These are phyloP conservation scores for Panicum miliaceum DNA, from an alignment of 176 grass and related monocot genomes.

Conservation along the genomic window DNA sequence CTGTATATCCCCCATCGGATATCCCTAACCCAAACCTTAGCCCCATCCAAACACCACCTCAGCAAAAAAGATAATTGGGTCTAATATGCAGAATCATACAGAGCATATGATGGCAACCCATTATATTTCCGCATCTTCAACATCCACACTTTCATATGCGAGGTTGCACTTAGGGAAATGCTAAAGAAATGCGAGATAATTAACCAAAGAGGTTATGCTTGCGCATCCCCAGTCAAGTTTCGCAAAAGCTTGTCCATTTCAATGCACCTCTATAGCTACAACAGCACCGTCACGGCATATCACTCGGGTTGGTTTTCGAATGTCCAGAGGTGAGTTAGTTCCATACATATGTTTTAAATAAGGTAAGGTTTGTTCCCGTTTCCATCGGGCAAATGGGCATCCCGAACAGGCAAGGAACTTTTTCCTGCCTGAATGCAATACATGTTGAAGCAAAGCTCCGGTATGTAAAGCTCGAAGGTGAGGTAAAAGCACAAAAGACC, in stretches of 20 bases:
- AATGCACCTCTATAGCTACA: constrained; percentile 48
- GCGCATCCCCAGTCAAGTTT: constrained; percentile 40
- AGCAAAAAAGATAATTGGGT: not conserved
- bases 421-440: constrained; percentile 56
- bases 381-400: constrained; percentile 49
- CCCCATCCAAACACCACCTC: no score
- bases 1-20: no score
- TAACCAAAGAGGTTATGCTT: constrained; percentile 17
- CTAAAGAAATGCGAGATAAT: constrained; percentile 23
- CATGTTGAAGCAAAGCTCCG: constrained; percentile 53
- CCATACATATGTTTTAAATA: constrained; percentile 49
- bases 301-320: constrained; percentile 32
- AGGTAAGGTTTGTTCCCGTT: constrained; percentile 46
- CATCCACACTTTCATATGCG: constrained; percentile 19
- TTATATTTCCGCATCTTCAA: constrained; percentile 44
- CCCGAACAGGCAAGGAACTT: constrained; percentile 58
- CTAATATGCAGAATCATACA: not conserved
- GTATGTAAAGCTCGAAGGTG: constrained; percentile 51
- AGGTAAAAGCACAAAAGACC: constrained; percentile 46
- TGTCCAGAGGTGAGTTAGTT: constrained; percentile 40
- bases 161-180: constrained; percentile 46
- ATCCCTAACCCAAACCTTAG: no score
- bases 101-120: constrained; percentile 7
- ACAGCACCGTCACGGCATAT: constrained; percentile 31
- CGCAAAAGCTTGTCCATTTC: constrained; percentile 41